Percentiles rank a stretch among this genome's conserved stretches.
These are phyloP conservation scores for Vickermania ingenoplastis DNA, from an alignment of 208 protist species.

Conservation along the genomic window DNA sequence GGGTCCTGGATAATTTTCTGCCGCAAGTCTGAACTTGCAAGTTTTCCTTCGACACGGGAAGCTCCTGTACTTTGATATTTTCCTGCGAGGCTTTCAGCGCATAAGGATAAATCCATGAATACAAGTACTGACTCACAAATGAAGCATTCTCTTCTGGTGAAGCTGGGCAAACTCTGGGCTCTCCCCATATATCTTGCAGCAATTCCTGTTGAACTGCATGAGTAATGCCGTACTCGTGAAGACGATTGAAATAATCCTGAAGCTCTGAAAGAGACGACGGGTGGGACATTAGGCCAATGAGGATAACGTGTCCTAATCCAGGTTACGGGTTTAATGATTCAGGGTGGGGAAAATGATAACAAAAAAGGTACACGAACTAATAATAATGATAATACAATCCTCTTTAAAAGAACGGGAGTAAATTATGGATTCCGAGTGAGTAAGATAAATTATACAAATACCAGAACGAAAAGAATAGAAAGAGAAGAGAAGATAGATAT, in stretches of 20 bases:
- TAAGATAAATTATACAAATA: too few relatives aligned
- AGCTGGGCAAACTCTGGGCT: not conserved
- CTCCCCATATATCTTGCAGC: not conserved
- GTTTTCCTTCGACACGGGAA: slow-evolving; percentile 20
- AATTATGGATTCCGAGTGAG: too few relatives aligned
- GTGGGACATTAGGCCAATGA: not conserved
- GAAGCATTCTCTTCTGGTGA: slow-evolving; percentile 26
- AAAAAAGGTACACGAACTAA: too few relatives aligned
- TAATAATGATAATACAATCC: too few relatives aligned
- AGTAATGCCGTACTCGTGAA: not conserved
- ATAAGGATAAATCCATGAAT: slow-evolving; percentile 30
- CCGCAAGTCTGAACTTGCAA: slow-evolving; percentile 24
- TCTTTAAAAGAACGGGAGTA: too few relatives aligned
- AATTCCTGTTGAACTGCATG: not conserved
- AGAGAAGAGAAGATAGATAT: too few relatives aligned
- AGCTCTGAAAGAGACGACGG: not conserved
- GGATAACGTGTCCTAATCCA: too few relatives aligned
- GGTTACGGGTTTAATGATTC: too few relatives aligned
- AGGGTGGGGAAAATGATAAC: too few relatives aligned
- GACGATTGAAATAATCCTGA: not conserved
- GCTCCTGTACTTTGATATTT: slow-evolving; percentile 17
- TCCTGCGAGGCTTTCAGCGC: slow-evolving; percentile 28
- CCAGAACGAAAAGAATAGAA: too few relatives aligned
- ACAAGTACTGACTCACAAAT: slow-evolving; percentile 25
- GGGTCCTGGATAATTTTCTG: slow-evolving; percentile 17